Base-by-base conservation (phyloP, 1,284 basidiomycete species). In the Tilletia indica region DNA sequence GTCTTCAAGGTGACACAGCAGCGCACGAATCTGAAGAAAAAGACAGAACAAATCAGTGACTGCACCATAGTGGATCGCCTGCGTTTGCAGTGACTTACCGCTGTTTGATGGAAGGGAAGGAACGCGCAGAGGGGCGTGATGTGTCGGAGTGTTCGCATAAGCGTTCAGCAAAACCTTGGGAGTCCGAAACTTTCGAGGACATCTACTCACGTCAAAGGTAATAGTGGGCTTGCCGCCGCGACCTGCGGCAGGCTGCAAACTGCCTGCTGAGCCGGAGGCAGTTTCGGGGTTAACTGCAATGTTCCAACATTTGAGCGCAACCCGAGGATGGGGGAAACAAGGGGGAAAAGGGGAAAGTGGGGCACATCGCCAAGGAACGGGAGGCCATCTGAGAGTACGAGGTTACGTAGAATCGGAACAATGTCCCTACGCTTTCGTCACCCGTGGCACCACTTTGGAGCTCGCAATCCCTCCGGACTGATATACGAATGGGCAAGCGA, bases 1-100 rank as follows among this genome's bases (percentile, higher is more conserved):
- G 78, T 75, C 74, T 80, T 81, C 76, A 80, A 73, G 36, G 77
- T 77, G 45, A 79, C 78, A 39, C 78, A 79, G 2, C 74, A 74
- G 4, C 79, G 70, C 1, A 81, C 77, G 61, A 81, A 81, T n/a
- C 70, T 31, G 58, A 67, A 19, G 64, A 67, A 72, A 45, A 45
- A 45, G 42, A 3, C 42, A 45, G 14, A 14, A 14, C 42, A 45
- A 45, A 69, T 25, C 47, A 31, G 45, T 9, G 69, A 21, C 19
- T 19, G 47, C n/a, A 1, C 1, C 12, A 11, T 48, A 12, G n/a
- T 48, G 47, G n/a, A n/a, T 11, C 11, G 47, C 19, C 51, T 19
- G 51, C n/a, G 51, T 19, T 5, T 54, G 25, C 1, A 34, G 36
- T 31, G 58, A 63, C 21, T 34, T 39, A 45, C 42, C 42, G 42